These are phyloP conservation scores for Scheffersomyces titani DNA, from an alignment of 1,139 yeast species.

Conservation along the genomic window DNA sequence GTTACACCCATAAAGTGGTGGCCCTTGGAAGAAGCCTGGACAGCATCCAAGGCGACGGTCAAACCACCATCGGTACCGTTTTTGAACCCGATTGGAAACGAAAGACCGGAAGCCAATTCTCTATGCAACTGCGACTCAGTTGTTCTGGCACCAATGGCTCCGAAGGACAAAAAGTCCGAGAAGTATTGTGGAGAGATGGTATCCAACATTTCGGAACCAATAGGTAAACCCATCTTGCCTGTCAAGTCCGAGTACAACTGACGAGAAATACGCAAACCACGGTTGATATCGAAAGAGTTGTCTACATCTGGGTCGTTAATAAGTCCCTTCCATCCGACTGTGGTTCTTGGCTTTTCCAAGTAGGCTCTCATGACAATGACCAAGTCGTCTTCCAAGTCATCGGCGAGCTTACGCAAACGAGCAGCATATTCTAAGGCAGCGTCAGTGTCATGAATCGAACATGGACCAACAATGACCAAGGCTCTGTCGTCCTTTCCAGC, in stretches of 20 bases:
- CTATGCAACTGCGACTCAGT: conserved; percentile 97
- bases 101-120: conserved; percentile 91
- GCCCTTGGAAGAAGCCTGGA: conserved; percentile 88
- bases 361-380: conserved; percentile 95
- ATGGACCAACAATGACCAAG: conserved; percentile 88
- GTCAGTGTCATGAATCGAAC: conserved; percentile 91
- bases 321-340: conserved; percentile 98
- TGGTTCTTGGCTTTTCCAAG: conserved; percentile 96
- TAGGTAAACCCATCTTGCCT: conserved; percentile 60
- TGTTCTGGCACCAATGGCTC: conserved; percentile 98
- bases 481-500: conserved; percentile 77
- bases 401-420: conserved; percentile 58
- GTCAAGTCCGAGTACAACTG: conserved; percentile 84
- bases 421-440: conserved; percentile 90
- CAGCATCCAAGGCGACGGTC: conserved; percentile 91
- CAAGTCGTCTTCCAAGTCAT: conserved; percentile 70
- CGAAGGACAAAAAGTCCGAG: conserved; percentile 85
- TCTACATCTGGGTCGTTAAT: conserved; percentile 97
- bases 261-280: conserved; percentile 88
- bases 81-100: conserved; percentile 97
- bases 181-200: conserved; percentile 95
- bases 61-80: conserved; percentile 95
- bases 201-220: conserved; percentile 97
- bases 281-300: conserved; percentile 90
- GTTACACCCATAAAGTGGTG: conserved; percentile 95